Conservation (phyloP, 169 alveolate genomes). For the Besnoitia besnoiti region DNA sequence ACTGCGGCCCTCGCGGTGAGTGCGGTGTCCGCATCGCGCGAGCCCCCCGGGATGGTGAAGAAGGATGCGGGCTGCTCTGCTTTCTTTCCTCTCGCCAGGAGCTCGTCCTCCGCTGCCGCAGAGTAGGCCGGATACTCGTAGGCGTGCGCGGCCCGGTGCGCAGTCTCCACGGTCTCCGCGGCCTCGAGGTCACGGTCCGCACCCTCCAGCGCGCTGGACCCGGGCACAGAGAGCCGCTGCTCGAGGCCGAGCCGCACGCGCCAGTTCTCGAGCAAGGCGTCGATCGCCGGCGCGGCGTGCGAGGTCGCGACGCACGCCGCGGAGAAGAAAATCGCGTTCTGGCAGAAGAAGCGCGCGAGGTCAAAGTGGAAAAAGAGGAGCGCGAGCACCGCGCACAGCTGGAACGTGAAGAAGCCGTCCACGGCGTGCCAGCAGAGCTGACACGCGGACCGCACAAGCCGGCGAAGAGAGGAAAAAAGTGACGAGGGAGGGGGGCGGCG, state of each 20-base stretch:
- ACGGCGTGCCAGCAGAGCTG: background rate
- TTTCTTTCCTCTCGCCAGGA: background rate
- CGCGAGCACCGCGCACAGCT: conserved; percentile 2
- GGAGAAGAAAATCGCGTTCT: background rate
- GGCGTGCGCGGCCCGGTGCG: background rate
- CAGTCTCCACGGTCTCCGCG: background rate
- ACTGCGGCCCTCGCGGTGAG: too few species aligned
- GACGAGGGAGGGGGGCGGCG: background rate
- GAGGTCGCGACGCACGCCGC: background rate
- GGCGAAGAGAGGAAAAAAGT: background rate
- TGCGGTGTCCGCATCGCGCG: too few species aligned
- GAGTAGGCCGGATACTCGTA: background rate
- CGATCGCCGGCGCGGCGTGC: background rate
- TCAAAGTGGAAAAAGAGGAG: background rate
- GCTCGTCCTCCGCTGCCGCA: background rate
- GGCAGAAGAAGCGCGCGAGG: background rate
- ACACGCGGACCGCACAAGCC: background rate
- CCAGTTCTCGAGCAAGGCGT: background rate
- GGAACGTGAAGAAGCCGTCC: conserved; percentile 5
- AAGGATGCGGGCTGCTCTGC: too few species aligned
- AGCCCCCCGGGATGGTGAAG: too few species aligned
- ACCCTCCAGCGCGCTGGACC: background rate
- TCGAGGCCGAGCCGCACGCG: background rate
- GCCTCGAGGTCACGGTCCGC: background rate
- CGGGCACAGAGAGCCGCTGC: background rate